A percentile compares a stretch with the other conserved stretches of the same genome.
Conservation (phyloP, 1,284 basidiomycete species). For the Leccinum pachyderme region DNA sequence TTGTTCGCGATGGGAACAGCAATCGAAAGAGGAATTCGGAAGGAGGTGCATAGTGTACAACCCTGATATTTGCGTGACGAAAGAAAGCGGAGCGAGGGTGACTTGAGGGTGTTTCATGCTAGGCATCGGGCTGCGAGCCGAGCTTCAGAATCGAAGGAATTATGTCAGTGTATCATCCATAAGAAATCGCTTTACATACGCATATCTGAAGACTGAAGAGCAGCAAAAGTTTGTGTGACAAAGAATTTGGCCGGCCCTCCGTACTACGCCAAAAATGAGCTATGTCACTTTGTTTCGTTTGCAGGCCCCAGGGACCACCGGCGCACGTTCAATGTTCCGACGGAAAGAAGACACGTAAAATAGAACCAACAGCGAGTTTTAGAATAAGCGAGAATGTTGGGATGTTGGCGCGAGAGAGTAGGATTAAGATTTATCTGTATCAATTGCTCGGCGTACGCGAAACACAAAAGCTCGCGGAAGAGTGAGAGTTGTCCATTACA, state of each 20-base stretch:
- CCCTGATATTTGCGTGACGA: slow-evolving; percentile 9
- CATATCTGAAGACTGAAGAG: neutral
- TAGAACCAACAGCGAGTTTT: slow-evolving; percentile 56
- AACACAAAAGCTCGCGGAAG: slow-evolving; percentile 59
- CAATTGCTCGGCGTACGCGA: slow-evolving; percentile 47
- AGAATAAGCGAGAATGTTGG: slow-evolving; percentile 50
- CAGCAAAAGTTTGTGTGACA: slow-evolving; percentile 5
- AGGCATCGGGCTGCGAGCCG: neutral
- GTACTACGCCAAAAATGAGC: neutral
- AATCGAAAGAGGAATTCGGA: slow-evolving; percentile 6
- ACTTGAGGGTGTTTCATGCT: neutral
- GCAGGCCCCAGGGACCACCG: slow-evolving; percentile 18
- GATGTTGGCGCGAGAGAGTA: slow-evolving; percentile 50
- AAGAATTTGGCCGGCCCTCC: neutral
- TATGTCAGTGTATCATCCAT: neutral
- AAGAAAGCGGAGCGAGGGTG: neutral
- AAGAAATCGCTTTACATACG: neutral
- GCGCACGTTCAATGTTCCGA: slow-evolving; percentile 52
- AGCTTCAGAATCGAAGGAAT: slow-evolving; percentile 3
- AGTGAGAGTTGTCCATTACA: slow-evolving; percentile 41
- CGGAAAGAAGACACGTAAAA: slow-evolving; percentile 60
- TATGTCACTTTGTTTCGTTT: slow-evolving; percentile 7
- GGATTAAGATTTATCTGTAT: slow-evolving; percentile 54
- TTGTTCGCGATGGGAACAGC: slow-evolving; percentile 4
- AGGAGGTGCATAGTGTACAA: neutral